Percentiles rank a stretch among this genome's conserved stretches.
Evolutionary conservation across 805 yeast species (phyloP).

Genomic region (Saturnispora silvae): DNA sequence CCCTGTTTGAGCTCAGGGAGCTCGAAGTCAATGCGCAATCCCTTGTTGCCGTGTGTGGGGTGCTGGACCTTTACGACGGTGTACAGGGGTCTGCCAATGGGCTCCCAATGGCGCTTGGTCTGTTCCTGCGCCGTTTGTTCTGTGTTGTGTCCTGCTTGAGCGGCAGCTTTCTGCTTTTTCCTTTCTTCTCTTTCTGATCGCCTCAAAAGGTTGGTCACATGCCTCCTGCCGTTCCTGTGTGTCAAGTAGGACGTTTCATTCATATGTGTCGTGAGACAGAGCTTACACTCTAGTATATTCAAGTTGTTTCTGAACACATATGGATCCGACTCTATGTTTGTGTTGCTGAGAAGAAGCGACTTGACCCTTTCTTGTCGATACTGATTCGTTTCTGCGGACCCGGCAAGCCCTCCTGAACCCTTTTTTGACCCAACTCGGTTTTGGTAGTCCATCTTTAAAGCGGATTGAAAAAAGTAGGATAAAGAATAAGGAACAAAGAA

Average conservation of each 20-base stretch:
- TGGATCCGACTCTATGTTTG: slow-evolving; percentile 58
- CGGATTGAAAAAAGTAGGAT: not conserved
- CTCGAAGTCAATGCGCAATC: slow-evolving; percentile 54
- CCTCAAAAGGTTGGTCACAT: slow-evolving; percentile 59
- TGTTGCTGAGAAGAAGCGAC: slow-evolving; percentile 42
- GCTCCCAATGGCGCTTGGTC: slow-evolving; percentile 37
- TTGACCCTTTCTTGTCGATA: slow-evolving; percentile 59
- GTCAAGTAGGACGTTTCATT: slow-evolving; percentile 73
- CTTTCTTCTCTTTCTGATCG: slow-evolving; percentile 35
- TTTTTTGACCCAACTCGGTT: slow-evolving; percentile 84
- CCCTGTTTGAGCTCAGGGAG: slow-evolving; percentile 37
- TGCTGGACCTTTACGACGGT: slow-evolving; percentile 61
- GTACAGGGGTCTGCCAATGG: slow-evolving; percentile 68
- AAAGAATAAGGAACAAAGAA: not conserved
- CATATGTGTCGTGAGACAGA: slow-evolving; percentile 76
- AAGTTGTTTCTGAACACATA: slow-evolving; percentile 74
- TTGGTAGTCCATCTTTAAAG: slow-evolving; percentile 64
- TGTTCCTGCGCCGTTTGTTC: not conserved
- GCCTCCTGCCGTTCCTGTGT: slow-evolving; percentile 79
- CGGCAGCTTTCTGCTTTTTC: slow-evolving; percentile 6
- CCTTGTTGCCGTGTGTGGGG: slow-evolving; percentile 44
- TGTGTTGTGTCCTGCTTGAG: slow-evolving; percentile 11
- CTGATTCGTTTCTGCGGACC: slow-evolving; percentile 54
- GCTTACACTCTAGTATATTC: slow-evolving; percentile 76
- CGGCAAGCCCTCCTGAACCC: slow-evolving; percentile 87